A percentile compares a stretch with the other conserved stretches of the same genome.
phyloP scores from a whole-genome alignment of 257 asterid species.

The Eucommia ulmoides region DNA sequence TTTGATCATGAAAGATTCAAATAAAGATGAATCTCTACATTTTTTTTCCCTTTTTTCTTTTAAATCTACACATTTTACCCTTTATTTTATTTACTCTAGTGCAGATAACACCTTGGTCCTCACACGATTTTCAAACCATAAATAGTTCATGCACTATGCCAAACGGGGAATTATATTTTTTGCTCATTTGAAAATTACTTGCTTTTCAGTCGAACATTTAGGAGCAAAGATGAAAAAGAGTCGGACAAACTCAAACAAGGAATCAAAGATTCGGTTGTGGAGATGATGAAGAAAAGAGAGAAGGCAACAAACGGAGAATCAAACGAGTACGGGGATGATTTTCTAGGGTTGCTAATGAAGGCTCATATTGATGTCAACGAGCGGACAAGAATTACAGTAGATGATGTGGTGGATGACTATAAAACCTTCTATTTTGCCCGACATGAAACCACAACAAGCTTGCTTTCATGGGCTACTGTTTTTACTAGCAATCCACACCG shows the following conservation, averaged over 20 bases:
- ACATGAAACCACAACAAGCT: slow-evolving; percentile 1
- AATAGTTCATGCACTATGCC: no score
- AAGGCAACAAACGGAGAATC: not conserved
- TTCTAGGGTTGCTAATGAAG: not conserved
- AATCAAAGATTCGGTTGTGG: not conserved
- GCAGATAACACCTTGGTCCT: no score
- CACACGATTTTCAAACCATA: no score
- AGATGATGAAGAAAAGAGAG: slow-evolving; percentile 3
- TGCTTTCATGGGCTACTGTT: not conserved
- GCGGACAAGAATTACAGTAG: not conserved
- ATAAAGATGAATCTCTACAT: no score
- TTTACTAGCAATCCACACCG: not conserved
- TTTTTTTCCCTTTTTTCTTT: no score
- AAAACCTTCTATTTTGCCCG: not conserved
- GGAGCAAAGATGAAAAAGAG: slow-evolving; percentile 2
- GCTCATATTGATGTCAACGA: not conserved
- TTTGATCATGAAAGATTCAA: no score
- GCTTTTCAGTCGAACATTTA: not conserved
- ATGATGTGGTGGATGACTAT: not conserved
- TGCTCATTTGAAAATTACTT: no score
- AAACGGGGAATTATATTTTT: no score
- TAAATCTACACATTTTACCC: no score
- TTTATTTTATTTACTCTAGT: no score
- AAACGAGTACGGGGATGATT: not conserved
- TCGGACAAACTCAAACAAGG: not conserved